Percentiles rank a stretch among this genome's conserved stretches.
Conservation (phyloP, 176 grass and related monocot genomes). For the Triticum timopheevii region DNA sequence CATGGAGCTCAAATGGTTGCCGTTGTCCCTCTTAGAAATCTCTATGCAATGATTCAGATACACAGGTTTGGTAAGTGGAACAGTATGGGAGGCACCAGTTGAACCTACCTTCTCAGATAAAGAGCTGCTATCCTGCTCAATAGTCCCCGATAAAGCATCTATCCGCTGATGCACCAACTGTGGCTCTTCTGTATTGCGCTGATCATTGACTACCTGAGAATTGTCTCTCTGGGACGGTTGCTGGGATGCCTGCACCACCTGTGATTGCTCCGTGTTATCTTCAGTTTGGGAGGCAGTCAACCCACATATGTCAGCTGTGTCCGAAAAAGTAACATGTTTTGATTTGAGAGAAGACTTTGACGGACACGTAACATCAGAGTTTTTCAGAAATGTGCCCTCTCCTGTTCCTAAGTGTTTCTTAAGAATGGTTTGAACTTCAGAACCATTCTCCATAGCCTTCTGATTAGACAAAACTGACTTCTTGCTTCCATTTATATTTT, state of each 20-base stretch:
- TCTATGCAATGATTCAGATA: slow-evolving; percentile 41
- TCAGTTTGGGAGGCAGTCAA: slow-evolving; percentile 27
- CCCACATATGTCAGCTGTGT: slow-evolving; percentile 39
- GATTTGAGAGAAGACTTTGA: slow-evolving; percentile 29
- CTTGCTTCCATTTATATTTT: slow-evolving; percentile 44
- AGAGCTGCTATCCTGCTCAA: slow-evolving; percentile 30
- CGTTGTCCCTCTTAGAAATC: slow-evolving; percentile 30
- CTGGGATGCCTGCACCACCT: slow-evolving; percentile 35
- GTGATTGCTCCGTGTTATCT: slow-evolving; percentile 38
- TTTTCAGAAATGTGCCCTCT: slow-evolving; percentile 5
- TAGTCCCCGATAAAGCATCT: slow-evolving; percentile 15
- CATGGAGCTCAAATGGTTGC: slow-evolving; percentile 22
- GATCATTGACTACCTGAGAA: slow-evolving; percentile 27
- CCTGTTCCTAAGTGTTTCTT: slow-evolving; percentile 51
- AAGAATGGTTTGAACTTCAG: slow-evolving; percentile 54
- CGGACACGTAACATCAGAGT: slow-evolving; percentile 17
- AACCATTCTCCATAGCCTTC: slow-evolving; percentile 34
- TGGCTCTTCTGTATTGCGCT: slow-evolving; percentile 23
- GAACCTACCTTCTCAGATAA: slow-evolving; percentile 39
- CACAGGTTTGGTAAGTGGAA: neutral
- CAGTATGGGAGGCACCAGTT: neutral
- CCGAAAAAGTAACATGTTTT: slow-evolving; percentile 71
- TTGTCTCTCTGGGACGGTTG: slow-evolving; percentile 2
- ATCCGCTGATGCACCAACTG: slow-evolving; percentile 16
- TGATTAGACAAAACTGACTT: slow-evolving; percentile 42